A percentile compares a stretch with the other conserved stretches of the same genome.
Evolutionary conservation across 768 basidiomycete species (phyloP).

Genomic region (Lactarius deliciosus): DNA sequence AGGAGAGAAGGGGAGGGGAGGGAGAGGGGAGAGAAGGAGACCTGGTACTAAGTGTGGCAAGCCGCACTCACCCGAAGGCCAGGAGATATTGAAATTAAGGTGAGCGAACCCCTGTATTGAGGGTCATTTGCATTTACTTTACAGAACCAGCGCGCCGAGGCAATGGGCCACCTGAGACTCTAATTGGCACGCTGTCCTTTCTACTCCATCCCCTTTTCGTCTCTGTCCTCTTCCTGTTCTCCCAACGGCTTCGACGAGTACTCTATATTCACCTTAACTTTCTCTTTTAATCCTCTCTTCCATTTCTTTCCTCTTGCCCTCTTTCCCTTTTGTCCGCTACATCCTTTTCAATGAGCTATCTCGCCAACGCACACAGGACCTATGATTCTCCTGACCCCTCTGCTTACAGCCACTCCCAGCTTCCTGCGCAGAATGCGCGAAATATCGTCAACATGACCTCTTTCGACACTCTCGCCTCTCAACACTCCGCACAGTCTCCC

Average conservation of each 20-base stretch:
- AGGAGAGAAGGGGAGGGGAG: not conserved
- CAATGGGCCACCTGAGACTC: slow-evolving; percentile 18
- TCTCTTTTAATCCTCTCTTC: slow-evolving; percentile 16
- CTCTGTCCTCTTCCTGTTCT: slow-evolving; percentile 19
- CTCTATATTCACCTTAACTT: slow-evolving; percentile 28
- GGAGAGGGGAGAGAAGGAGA: not conserved
- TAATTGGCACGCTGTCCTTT: slow-evolving; percentile 28
- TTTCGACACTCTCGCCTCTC: slow-evolving; percentile 39
- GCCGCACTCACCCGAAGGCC: slow-evolving; percentile 16
- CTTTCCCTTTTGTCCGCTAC: slow-evolving; percentile 29
- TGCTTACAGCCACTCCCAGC: slow-evolving; percentile 31
- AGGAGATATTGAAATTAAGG: slow-evolving; percentile 26
- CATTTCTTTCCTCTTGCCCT: slow-evolving; percentile 20
- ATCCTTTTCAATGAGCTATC: slow-evolving; percentile 36
- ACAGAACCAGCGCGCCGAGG: slow-evolving; percentile 10
- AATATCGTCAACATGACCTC: slow-evolving; percentile 34
- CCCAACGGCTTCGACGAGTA: slow-evolving; percentile 18
- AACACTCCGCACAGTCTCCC: slow-evolving; percentile 35
- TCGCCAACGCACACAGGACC: slow-evolving; percentile 34
- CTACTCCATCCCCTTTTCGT: slow-evolving; percentile 30
- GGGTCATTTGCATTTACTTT: not conserved
- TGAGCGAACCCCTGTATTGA: slow-evolving; percentile 27
- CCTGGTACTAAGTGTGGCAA: not conserved
- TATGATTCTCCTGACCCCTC: slow-evolving; percentile 36
- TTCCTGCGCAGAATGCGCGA: slow-evolving; percentile 25